Evolutionary conservation across 768 basidiomycete species (phyloP), one percentile per base, ranked within the genome.

Genomic region (Ramaria sp.): DNA sequence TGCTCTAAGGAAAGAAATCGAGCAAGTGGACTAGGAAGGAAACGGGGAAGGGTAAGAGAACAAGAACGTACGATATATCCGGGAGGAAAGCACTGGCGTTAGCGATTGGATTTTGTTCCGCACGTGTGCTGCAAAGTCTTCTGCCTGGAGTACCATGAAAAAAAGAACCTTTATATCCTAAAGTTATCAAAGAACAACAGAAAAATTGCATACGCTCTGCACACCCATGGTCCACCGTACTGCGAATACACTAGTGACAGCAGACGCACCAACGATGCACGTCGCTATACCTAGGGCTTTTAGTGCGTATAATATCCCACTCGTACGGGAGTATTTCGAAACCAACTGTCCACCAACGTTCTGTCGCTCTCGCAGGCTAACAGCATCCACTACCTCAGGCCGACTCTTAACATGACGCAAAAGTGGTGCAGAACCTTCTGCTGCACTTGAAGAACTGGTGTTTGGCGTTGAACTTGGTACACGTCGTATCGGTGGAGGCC

Each of bases 251-350:
- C 77, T 64, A 0, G 64, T 67, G 5, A 70, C 64, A 0, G 76
- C 82, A 24, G 75, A 70, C 3, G 72, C 64, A 0, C 73, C 60
- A 24, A 86, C 84, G 32, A 83, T 61, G 9, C 75, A 61, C 0
- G 85, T 87, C 3, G 85, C 83, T 39, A 85, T 73, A 2, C 74
- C 70, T 38, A 88, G 79, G 0, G 85, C 85, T 59, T 83, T 83
- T 4, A 76, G 68, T 1, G 77, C 75, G 58, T 80, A 74, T 1
- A 84, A 54, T 0, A 75, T 75, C 0, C 72, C 77, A 27, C 28
- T 27, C 51, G n/a, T 52, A n/a, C 28, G 22, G 32, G 8, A 34
- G 13, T 2, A 13, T 9, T 13, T 34, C 7, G 7, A 34, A 3
- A 13, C 32, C 13, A 13, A 9, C 32, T 34, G 32, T 34, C 12